Conservation (phyloP, 305 asterid genomes). For the Stenogyne calaminthoides region DNA sequence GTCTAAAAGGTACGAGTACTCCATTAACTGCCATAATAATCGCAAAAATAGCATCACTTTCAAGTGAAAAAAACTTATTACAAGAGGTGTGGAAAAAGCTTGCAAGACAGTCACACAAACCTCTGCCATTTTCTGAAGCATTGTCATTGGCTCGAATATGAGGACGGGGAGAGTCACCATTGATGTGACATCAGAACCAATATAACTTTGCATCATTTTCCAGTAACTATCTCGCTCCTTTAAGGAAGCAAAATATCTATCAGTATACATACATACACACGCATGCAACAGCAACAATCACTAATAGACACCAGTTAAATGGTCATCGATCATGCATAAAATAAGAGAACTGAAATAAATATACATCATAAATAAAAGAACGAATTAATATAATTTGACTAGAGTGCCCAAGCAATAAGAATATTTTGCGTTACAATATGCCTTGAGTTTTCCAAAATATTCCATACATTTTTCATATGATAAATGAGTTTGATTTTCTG, state of each 20-base stretch:
- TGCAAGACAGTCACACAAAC: conserved; percentile 43
- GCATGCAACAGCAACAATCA: conserved; percentile 23
- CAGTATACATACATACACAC: conserved; percentile 16
- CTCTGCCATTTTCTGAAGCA: conserved; percentile 95
- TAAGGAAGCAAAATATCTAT: conserved; percentile 34
- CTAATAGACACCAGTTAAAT: conserved; percentile 18
- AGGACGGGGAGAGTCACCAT: conserved; percentile 86
- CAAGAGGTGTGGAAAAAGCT: conserved; percentile 16
- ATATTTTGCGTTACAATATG: not conserved
- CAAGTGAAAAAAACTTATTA: conserved; percentile 1
- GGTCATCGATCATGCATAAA: conserved; percentile 22
- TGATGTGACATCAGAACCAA: conserved; percentile 80
- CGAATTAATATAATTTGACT: not conserved
- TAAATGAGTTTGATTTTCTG: not conserved
- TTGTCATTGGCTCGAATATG: conserved; percentile 89
- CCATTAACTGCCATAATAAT: conserved; percentile 66
- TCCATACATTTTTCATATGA: not conserved
- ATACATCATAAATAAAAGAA: conserved; percentile 10
- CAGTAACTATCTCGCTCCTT: conserved; percentile 84
- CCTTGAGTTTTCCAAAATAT: not conserved
- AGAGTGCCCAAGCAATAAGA: conserved; percentile 6
- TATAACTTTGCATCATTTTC: conserved; percentile 82
- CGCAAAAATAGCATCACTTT: conserved; percentile 22
- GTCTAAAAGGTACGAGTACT: conserved; percentile 73
- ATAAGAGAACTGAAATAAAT: not conserved